Evolutionary conservation across 2,329 filamentous ascomycete species (phyloP), one percentile per base, ranked within the genome.

Genomic region (Zymoseptoria tritici): DNA sequence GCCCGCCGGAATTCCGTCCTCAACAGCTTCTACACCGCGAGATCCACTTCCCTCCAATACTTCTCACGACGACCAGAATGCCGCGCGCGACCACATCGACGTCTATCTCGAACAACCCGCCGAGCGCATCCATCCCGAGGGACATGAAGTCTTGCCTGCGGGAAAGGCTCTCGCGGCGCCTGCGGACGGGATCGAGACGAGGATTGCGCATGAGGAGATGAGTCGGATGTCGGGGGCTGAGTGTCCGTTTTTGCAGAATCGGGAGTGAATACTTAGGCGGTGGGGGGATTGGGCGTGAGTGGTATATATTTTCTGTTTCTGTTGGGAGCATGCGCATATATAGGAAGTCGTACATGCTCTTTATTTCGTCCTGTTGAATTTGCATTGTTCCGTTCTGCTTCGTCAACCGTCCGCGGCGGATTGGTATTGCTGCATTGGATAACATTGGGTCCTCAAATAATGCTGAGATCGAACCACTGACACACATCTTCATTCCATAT

Each of bases 231-330:
- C 61, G 11, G 56, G 64, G 3, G 60, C 56, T 1, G 73, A 75
- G 61, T 74, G 72, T 57, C 73, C 72, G 16, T 72, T 74, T 42
- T 57, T 76, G 57, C 73, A 74, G 73, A 75, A 75, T 59, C 59
- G 70, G 29, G 73, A 75, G 66, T 75, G 60, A 42, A 3, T n/a
- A n/a, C n/a, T n/a, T n/a, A n/a, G n/a, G n/a, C n/a, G n/a, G n/a
- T n/a, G n/a, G n/a, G 22, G 7, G 51, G 7, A n/a, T n/a, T 16
- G 9, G 19, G 3, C 3, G 16, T 53, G 16, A 9, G 51, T n/a
- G 8, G 2, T 21, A 6, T 16, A 9, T 42, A 13, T 52, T n/a
- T n/a, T n/a, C n/a, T n/a, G n/a, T 16, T 11, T 52, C 52, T 6
- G 24, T 26, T 5, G 24, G 24, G 24, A 26, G 7, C 5, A 26